Evolutionary conservation across 1,139 yeast genomes (phyloP).

Genomic region (Pichia kudriavzevii): DNA sequence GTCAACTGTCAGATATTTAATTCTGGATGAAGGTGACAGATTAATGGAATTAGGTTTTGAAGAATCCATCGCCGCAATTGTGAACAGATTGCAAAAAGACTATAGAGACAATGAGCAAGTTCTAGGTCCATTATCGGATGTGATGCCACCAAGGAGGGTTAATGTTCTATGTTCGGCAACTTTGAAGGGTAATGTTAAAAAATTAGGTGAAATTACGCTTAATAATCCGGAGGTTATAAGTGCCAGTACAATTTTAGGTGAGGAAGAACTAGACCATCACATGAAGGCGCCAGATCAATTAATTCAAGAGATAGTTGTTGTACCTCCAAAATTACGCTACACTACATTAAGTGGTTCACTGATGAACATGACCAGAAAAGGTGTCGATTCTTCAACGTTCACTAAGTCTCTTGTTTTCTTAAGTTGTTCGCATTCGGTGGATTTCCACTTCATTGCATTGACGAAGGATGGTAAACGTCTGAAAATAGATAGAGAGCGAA

Average conservation of each 20-base stretch:
- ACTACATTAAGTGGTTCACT: constrained; percentile 71
- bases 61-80: constrained; percentile 76
- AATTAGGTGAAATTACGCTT: constrained; percentile 65
- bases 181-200: constrained; percentile 69
- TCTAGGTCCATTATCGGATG: constrained; percentile 38
- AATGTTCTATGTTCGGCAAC: constrained; percentile 94
- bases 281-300: constrained; percentile 85
- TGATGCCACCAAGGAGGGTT: constrained; percentile 62
- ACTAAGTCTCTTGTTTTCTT: constrained; percentile 75
- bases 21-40: constrained; percentile 93
- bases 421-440: constrained; percentile 92
- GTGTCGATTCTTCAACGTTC: constrained; percentile 8
- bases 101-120: constrained; percentile 30
- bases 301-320: constrained; percentile 65
- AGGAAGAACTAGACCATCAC: constrained; percentile 20
- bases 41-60: constrained; percentile 93
- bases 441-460: constrained; percentile 76
- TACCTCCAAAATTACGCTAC: constrained; percentile 84
- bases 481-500: constrained; percentile 23
- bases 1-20: constrained; percentile 69
- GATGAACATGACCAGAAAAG: constrained; percentile 37
- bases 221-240: constrained; percentile 34
- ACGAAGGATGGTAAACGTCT: constrained; percentile 45
- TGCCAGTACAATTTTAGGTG: constrained; percentile 34
- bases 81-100: constrained; percentile 45